Evolutionary conservation across 768 basidiomycete species (phyloP).

Genomic region (Asterophora lycoperdoides): DNA sequence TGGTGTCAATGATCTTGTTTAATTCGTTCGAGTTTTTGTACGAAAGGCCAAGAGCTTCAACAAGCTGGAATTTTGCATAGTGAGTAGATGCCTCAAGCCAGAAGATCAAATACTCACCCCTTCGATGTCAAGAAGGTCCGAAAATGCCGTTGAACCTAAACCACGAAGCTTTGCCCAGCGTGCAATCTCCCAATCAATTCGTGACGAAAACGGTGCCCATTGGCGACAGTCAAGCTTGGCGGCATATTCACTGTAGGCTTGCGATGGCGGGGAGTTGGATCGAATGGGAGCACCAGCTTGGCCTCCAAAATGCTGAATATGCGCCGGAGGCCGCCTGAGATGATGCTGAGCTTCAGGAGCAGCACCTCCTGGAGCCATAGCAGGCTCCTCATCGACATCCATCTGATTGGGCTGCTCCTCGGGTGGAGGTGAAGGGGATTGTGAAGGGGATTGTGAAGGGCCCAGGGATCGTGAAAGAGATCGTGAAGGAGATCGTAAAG

Average conservation of each 20-base stretch:
- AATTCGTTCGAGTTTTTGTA: slow-evolving; percentile 22
- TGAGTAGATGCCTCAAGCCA: no score
- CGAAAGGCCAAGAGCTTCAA: slow-evolving; percentile 21
- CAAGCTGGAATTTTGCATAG: slow-evolving; percentile 15
- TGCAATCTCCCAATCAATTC: neutral
- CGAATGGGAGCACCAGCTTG: neutral
- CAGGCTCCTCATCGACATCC: neutral
- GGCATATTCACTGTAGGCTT: neutral
- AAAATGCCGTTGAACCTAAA: neutral
- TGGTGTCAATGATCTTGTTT: slow-evolving; percentile 25
- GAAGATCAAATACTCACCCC: neutral
- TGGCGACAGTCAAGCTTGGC: neutral
- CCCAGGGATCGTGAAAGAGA: no score
- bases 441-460: neutral
- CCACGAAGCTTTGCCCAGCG: neutral
- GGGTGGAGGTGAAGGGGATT: neutral
- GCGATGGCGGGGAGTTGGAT: neutral
- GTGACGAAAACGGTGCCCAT: neutral
- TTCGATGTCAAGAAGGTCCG: neutral
- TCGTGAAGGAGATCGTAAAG: neutral
- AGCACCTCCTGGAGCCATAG: neutral
- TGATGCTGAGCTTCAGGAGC: neutral
- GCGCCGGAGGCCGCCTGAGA: neutral
- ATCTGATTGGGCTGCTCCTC: neutral
- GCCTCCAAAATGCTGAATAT: neutral